Conservation (phyloP, 2,329 filamentous ascomycete species). For the Juglanconis sp. region DNA sequence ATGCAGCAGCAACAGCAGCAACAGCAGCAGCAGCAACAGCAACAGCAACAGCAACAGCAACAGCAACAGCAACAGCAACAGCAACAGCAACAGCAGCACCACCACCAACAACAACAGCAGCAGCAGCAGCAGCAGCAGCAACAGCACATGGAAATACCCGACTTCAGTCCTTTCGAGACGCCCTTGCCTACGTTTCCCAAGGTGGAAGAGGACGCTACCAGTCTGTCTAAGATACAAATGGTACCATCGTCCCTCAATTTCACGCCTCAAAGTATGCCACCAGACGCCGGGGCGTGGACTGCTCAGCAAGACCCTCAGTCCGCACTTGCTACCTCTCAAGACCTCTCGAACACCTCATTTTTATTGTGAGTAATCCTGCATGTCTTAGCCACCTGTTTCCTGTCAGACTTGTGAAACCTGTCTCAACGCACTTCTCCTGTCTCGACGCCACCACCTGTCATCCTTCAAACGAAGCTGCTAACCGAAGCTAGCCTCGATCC, state of each 20-base stretch:
- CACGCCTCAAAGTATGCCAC: conserved; percentile 16
- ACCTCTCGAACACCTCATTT: conserved; percentile 19
- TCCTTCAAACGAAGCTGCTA: conserved; percentile 1
- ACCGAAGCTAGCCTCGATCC: conserved; percentile 15
- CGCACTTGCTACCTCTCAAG: conserved; percentile 15
- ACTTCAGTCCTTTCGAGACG: conserved; percentile 18
- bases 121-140: conserved; percentile 13
- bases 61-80: conserved; percentile 13
- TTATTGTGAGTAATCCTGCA: conserved; percentile 13
- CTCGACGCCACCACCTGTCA: neutral
- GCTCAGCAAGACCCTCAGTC: conserved; percentile 17
- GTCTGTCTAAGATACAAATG: conserved; percentile 19
- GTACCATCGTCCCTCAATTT: conserved; percentile 14
- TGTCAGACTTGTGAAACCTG: conserved; percentile 4
- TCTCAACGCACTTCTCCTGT: conserved; percentile 10
- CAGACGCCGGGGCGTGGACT: conserved; percentile 15
- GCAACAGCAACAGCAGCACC: conserved; percentile 10
- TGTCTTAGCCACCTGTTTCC: neutral
- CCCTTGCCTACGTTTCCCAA: conserved; percentile 18
- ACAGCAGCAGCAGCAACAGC: conserved; percentile 26
- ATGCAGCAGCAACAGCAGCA: conserved; percentile 20
- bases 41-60: conserved; percentile 24
- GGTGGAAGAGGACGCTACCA: conserved; percentile 17
- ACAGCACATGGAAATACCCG: conserved; percentile 15
- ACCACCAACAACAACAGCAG: conserved; percentile 14